Evolutionary conservation across 148 eudicot species (phyloP).

Genomic region (Cornus kousa): DNA sequence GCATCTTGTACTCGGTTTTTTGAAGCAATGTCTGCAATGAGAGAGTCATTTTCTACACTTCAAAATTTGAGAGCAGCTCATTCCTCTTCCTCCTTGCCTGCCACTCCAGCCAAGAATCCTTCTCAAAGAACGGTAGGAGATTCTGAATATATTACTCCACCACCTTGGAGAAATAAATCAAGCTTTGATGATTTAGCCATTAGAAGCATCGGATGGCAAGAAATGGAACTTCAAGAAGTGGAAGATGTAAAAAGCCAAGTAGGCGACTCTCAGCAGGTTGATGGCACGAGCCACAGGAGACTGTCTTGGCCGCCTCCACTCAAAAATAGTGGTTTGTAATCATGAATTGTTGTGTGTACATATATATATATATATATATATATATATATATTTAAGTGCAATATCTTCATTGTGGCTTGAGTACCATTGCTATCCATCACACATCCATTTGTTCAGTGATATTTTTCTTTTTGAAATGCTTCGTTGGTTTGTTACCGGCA

Average conservation of each 20-base stretch:
- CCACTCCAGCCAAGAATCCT: conserved; percentile 45
- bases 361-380: too few species aligned
- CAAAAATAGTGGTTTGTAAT: conserved; percentile 27
- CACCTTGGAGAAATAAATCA: conserved; percentile 70
- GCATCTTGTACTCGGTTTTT: conserved; percentile 97
- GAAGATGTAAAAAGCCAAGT: conserved; percentile 35
- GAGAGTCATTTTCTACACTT: conserved; percentile 88
- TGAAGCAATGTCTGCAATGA: conserved; percentile 99
- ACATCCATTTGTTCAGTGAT: too few species aligned
- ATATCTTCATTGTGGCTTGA: too few species aligned
- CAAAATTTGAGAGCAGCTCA: conserved; percentile 75
- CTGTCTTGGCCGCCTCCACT: conserved; percentile 68
- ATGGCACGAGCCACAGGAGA: conserved; percentile 40
- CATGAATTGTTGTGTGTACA: neutral
- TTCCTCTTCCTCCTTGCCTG: conserved; percentile 37
- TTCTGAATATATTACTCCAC: conserved; percentile 76
- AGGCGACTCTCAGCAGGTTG: conserved; percentile 25
- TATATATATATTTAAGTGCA: too few species aligned
- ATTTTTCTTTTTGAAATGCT: too few species aligned
- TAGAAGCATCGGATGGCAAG: conserved; percentile 27
- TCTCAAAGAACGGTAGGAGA: conserved; percentile 38
- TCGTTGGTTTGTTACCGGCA: too few species aligned
- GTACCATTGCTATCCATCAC: too few species aligned
- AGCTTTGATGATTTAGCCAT: conserved; percentile 58
- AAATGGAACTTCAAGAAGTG: conserved; percentile 29